Evolutionary conservation across 805 yeast genomes (phyloP), one percentile per base, ranked within the genome.

Genomic region (Kazachstania bromeliacearum): DNA sequence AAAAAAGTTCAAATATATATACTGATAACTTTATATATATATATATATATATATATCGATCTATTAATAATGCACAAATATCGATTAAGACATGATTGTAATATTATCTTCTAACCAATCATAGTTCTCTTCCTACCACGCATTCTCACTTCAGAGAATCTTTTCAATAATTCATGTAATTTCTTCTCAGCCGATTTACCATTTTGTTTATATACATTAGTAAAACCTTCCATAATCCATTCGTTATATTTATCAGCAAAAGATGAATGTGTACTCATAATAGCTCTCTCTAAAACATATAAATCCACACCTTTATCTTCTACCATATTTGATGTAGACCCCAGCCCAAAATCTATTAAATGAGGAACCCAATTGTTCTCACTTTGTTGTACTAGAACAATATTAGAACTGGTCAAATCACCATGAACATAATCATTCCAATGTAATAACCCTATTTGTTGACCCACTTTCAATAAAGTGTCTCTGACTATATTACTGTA

Each of bases 301-400:
- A 92, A 59, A 57, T 92, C 98, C n/a, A 92, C 98, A 3, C 97
- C 97, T 58, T 85, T 87, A 51, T 89, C 97, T 50, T 92, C 98
- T 0, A 82, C 71, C 42, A 85, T 55, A 1, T 70, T 68, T 0
- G 94, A 76, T 39, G 77, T 77, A 9, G 87, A 75, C 2, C 94
- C 82, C 14, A 92, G 66, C 0, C 98, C 98, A 62, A 92, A 92
- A 54, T 92, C 98, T 37, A 92, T 92, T 45, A 92, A 59, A 23
- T 66, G 72, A 0, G 94, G 85, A 19, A 42, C 51, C 58, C 60
- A 60, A 3, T 28, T 40, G 2, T 26, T 33, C 3, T 36, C 34
- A 9, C 40, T 31, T 20, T 37, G 31, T 10, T 10, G 28, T 14
- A 61, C 62, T 12, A 88, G 51, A 31, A 92, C 70, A 18, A 87